These are phyloP conservation scores for Delitschia confertaspora DNA, from an alignment of 495 filamentous ascomycete species.

Conservation along the genomic window DNA sequence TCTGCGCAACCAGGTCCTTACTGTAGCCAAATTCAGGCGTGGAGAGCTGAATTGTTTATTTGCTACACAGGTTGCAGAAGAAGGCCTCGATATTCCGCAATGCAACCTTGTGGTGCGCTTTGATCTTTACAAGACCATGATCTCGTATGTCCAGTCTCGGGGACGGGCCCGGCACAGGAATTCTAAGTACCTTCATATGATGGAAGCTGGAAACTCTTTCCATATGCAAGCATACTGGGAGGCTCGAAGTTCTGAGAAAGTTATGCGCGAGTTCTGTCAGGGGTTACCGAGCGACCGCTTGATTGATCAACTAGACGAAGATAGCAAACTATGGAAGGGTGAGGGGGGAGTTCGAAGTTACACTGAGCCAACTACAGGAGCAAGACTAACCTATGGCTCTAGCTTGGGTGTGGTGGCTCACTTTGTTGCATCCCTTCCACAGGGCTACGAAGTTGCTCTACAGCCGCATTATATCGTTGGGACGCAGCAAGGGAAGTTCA, in stretches of 20 bases:
- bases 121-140: conserved; percentile 82
- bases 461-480: conserved; percentile 55
- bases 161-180: conserved; percentile 72
- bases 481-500: conserved; percentile 49
- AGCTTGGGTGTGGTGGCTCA: conserved; percentile 58
- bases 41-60: conserved; percentile 81
- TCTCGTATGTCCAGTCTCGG: conserved; percentile 91
- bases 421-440: conserved; percentile 47
- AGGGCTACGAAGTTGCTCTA: conserved; percentile 44
- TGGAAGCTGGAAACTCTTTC: conserved; percentile 54
- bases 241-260: conserved; percentile 44
- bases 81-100: conserved; percentile 91
- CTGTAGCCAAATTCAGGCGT: conserved; percentile 65
- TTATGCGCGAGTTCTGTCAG: conserved; percentile 67
- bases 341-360: conserved; percentile 50
- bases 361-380: conserved; percentile 58
- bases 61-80: conserved; percentile 86
- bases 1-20: conserved; percentile 66
- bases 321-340: conserved; percentile 46
- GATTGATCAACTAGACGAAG: conserved; percentile 52
- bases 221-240: conserved; percentile 51
- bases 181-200: conserved; percentile 78
- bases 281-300: conserved; percentile 66
- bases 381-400: conserved; percentile 69
- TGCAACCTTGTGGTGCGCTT: conserved; percentile 89